Evolutionary conservation across 306 rosid species (phyloP), one percentile per base, ranked within the genome.

Genomic region (Ochetophila trinervis): DNA sequence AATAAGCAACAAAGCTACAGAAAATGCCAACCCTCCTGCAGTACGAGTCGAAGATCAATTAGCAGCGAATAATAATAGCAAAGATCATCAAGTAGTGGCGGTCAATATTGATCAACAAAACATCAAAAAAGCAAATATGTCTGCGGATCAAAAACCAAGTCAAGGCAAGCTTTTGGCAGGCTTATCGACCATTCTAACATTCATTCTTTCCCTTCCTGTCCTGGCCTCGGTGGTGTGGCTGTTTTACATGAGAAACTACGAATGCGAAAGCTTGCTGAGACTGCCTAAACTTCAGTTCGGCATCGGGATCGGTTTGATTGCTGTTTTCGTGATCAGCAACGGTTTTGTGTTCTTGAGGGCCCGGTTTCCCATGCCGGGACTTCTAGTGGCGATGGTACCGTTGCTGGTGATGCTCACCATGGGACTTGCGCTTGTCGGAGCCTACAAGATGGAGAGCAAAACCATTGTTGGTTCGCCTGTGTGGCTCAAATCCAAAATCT

Each of bases 201-300:
- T 60, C 11, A 4, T 77, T 53, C 7, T 77, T 4, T 71, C 81
- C 9, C 66, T 77, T 32, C 81, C 81, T 0, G 14, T 71, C 22
- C 54, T 77, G 27, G 73, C 55, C 10, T 71, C 72, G 4, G 30
- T 56, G 9, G 64, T 77, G 13, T 77, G 81, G 81, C 52, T 77
- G 4, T 37, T 71, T 3, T 66, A 60, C 36, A 24, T 71, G 34
- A 56, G 37, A 37, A 65, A 15, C 17, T 77, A 53, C 8, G 74
- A 77, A 0, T 77, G 81, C n/a, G 77, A 71, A 35, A 49, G 32
- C 19, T 12, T 77, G 4, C 45, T 77, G 24, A 60, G 68, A 18
- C 22, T 71, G 52, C 57, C 74, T 1, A 24, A 60, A 4, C 35
- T 77, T 19, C 69, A 66, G 22, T 0, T 67, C 1, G 74, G 70